Evolutionary conservation across 1,284 basidiomycete species (phyloP).

Genomic region (Fomitopsis schrenkii): DNA sequence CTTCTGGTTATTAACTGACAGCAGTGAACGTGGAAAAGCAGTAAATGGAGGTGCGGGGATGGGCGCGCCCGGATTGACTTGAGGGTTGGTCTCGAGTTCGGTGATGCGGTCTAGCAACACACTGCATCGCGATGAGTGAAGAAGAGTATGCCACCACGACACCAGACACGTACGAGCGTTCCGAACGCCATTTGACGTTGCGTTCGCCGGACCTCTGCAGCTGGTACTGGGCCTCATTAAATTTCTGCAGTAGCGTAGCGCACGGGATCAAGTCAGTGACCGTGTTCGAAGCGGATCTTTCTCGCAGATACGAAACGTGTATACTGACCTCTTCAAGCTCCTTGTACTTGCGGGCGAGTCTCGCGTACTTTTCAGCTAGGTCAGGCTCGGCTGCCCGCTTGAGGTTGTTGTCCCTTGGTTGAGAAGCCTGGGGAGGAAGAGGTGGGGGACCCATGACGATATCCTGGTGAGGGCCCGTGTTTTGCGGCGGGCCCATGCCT

Average conservation of each 20-base stretch:
- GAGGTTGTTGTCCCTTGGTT: conserved; percentile 24
- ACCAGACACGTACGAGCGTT: conserved; percentile 47
- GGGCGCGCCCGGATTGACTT: conserved; percentile 17
- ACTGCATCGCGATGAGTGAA: conserved; percentile 28
- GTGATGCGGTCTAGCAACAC: conserved; percentile 53
- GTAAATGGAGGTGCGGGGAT: conserved; percentile 28
- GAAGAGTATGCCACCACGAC: background rate
- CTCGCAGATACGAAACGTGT: background rate
- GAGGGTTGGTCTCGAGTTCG: conserved; percentile 45
- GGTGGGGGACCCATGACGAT: conserved; percentile 47
- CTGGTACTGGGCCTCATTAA: conserved; percentile 50
- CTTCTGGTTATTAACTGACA: conserved; percentile 31
- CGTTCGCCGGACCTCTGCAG: conserved; percentile 53
- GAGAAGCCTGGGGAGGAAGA: conserved; percentile 30
- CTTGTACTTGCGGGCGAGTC: conserved; percentile 56
- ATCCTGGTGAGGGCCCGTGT: conserved; percentile 30
- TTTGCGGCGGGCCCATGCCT: conserved; percentile 23
- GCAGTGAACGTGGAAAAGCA: conserved; percentile 45
- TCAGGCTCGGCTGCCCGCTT: conserved; percentile 37
- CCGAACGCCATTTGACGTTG: conserved; percentile 52
- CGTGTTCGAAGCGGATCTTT: conserved; percentile 11
- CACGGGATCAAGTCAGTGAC: conserved; percentile 7
- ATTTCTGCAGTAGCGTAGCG: conserved; percentile 37
- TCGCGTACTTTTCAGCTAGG: conserved; percentile 54
- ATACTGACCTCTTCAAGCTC: conserved; percentile 62